A percentile compares a stretch with the other conserved stretches of the same genome.
Evolutionary conservation across 106 monocot species (phyloP).

Genomic region (Amphibolis antarctica): DNA sequence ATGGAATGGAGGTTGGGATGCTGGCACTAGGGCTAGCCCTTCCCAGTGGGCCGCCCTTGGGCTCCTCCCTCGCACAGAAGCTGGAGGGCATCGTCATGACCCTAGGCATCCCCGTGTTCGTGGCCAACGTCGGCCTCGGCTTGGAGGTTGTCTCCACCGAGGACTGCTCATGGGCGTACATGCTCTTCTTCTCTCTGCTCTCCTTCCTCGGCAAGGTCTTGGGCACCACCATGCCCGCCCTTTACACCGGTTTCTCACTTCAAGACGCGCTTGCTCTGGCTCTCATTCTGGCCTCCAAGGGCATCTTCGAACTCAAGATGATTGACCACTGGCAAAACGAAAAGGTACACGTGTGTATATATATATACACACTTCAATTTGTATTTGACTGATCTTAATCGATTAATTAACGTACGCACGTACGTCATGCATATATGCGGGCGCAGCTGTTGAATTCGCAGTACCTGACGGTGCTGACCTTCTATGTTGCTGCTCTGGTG

Average conservation of each 20-base stretch:
- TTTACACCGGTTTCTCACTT: slow-evolving; percentile 24
- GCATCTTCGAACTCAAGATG: slow-evolving; percentile 33
- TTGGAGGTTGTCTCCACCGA: slow-evolving; percentile 16
- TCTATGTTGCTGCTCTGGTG: not conserved
- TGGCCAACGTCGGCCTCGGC: slow-evolving; percentile 33
- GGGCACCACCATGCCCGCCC: slow-evolving; percentile 6
- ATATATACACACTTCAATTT: too few species aligned
- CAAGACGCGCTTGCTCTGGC: slow-evolving; percentile 31
- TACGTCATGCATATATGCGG: too few species aligned
- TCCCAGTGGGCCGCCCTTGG: slow-evolving; percentile 12
- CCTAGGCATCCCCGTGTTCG: slow-evolving; percentile 31
- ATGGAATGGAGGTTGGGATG: not conserved
- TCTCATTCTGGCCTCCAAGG: slow-evolving; percentile 40
- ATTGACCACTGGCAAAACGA: slow-evolving; percentile 25
- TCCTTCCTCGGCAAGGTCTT: slow-evolving; percentile 25
- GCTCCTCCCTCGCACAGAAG: slow-evolving; percentile 8
- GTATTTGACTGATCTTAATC: too few species aligned
- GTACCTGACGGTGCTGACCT: not conserved
- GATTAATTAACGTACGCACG: too few species aligned
- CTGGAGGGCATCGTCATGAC: not conserved
- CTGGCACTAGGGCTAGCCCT: slow-evolving; percentile 4
- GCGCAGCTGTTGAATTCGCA: not conserved
- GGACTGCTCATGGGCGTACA: not conserved
- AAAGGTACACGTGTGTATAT: not conserved
- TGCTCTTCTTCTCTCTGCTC: slow-evolving; percentile 29